Evolutionary conservation across 2,329 filamentous ascomycete species (phyloP), one percentile per base, ranked within the genome.

Genomic region (Xylariales sp.): DNA sequence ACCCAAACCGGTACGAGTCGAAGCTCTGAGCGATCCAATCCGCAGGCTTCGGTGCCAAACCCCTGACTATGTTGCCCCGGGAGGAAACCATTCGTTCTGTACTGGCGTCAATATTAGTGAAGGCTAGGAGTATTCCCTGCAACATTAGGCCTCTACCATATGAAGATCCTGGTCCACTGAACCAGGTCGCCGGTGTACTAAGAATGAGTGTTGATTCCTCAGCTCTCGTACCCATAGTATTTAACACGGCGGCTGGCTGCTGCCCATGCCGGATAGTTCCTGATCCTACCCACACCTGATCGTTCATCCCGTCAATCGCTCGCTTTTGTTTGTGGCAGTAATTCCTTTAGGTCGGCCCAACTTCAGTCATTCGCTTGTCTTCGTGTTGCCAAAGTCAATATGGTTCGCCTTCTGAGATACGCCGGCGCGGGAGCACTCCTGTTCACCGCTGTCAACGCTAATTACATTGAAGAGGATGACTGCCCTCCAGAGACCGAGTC

Each of bases 291-390:
- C 39, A 36, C 31, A 42, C 18, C 24, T 28, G 31, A 32, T 32
- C 31, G 29, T 36, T 37, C 31, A 36, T 28, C 43, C 45, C 42
- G 29, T 37, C 46, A 46, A 20, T 40, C 27, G 44, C 41, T 42
- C 41, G 39, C 36, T 12, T 35, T 31, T 41, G 31, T 33, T 32
- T 37, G 35, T 34, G 40, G 29, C 40, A 19, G 24, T 34, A 21
- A 14, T 14, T 10, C 12, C 42, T 29, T 40, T 47, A 45, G 44
- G 43, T 47, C 45, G 19, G 43, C 51, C 50, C 40, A 56, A 56
- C 53, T 54, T 49, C 47, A 59, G 56, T 59, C 56, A 56, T 55
- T 59, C 57, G 53, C 52, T 55, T 52, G 41, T n/a, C n/a, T n/a
- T n/a, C n/a, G n/a, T n/a, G n/a, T n/a, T n/a, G n/a, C 50, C 47